Evolutionary conservation across 805 yeast species (phyloP), one percentile per base, ranked within the genome.

Genomic region (Lachancea waltii): DNA sequence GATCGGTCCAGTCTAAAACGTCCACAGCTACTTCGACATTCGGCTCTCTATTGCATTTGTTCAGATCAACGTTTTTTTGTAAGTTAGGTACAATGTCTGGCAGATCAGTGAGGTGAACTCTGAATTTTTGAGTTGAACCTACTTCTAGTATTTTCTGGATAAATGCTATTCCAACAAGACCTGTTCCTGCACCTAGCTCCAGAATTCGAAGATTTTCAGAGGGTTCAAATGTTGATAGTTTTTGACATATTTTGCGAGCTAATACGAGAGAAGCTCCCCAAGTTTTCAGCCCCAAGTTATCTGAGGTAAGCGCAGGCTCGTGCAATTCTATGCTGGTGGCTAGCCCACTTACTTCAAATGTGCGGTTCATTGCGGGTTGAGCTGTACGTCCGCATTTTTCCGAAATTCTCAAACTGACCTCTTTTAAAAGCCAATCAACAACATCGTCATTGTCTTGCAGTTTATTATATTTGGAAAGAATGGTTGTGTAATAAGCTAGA

Each of bases 111-210:
- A 86, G 56, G 44, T 55, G 60, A 17, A 73, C 67, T 16, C 69
- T 60, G 72, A 69, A 1, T 8, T 6, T 14, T 69, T 64, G 0
- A 69, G 65, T 1, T 66, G 48, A 3, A 4, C 6, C n/a, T 10
- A 7, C 21, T 27, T 37, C 41, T 68, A 72, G 33, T 63, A 49
- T 39, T 66, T 54, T 56, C 13, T 45, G 38, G 2, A 53, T 74
- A 40, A 84, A 69, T 0, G 79, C 69, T 24, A 92, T 81, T 0
- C 97, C 97, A 3, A 80, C 81, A 11, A 90, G 66, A 0, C 98
- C 98, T 0, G 98, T 92, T 0, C 98, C 98, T 0, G 97, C 70
- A 0, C 98, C 98, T n/a, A 92, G 63, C 51, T 90, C 98, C 20
- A 84, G 56, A 0, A 79, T 58, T 24, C 56, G 34, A 54, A 49